Percentiles rank a stretch among this genome's conserved stretches.
Conservation (phyloP, 108 stramenopile genomes). For the Aurantiochytrium sp. region DNA sequence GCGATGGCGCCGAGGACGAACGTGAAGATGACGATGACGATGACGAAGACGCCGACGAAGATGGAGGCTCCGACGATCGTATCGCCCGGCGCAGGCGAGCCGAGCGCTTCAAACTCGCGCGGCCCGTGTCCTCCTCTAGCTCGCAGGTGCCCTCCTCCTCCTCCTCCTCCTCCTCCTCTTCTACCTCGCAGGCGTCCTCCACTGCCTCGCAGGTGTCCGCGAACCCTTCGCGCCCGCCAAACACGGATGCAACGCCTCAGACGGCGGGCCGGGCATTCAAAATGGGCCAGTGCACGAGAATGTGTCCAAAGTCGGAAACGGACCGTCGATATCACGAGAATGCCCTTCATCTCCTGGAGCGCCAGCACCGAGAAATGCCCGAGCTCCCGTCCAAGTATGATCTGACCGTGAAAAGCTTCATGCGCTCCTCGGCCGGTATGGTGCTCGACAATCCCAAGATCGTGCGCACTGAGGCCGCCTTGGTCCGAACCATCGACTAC, state of each 20-base stretch:
- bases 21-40: conserved; percentile 8
- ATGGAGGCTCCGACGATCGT: neutral
- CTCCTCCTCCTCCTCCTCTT: no score
- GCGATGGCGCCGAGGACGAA: conserved; percentile 2
- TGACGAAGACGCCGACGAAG: neutral
- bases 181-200: no score
- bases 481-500: neutral
- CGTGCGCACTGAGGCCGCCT: neutral
- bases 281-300: neutral
- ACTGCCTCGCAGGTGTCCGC: neutral
- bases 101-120: neutral
- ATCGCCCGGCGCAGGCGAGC: neutral
- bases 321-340: conserved; percentile 1
- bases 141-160: no score
- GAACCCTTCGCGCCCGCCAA: neutral
- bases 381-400: neutral
- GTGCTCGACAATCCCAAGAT: neutral
- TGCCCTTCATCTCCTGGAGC: neutral
- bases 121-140: neutral
- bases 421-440: conserved; percentile 11
- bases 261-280: neutral
- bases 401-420: neutral
- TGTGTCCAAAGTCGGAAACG: neutral
- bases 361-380: neutral
- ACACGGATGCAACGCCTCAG: neutral